Evolutionary conservation across 78 protist genomes (phyloP).

Genomic region (Isochrysis galbana): DNA sequence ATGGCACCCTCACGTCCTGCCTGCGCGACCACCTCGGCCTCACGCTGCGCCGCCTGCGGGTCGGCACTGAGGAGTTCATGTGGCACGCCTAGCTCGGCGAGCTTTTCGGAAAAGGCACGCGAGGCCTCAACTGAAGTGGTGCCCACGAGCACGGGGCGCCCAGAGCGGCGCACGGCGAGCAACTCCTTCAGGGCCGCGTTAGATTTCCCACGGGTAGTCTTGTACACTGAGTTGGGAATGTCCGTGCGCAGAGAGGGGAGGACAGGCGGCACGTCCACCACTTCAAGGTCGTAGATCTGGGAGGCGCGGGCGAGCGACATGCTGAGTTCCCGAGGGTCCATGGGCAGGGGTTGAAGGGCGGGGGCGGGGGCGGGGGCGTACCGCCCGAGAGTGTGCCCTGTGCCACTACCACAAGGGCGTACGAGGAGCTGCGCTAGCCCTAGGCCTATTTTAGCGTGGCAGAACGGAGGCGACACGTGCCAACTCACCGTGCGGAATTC

Average conservation of each 20-base stretch:
- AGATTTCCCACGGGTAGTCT: not conserved
- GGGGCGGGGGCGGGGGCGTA: too few species aligned
- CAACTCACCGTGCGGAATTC: not conserved
- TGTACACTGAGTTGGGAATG: not conserved
- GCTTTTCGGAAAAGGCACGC: slow-evolving; percentile 25
- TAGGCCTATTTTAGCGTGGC: too few species aligned
- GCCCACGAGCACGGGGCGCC: slow-evolving; percentile 52
- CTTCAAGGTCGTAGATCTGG: not conserved
- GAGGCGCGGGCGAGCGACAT: too few species aligned
- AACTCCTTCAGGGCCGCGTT: slow-evolving; percentile 8
- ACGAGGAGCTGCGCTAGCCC: too few species aligned
- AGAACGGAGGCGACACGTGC: too few species aligned
- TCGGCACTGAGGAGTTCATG: slow-evolving; percentile 47
- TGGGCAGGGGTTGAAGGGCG: too few species aligned
- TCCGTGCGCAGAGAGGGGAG: not conserved
- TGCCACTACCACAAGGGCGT: too few species aligned
- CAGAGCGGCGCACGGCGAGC: not conserved
- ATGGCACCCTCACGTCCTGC: slow-evolving; percentile 44
- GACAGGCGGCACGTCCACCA: slow-evolving; percentile 8
- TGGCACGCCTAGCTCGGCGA: not conserved
- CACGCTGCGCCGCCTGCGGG: slow-evolving; percentile 38
- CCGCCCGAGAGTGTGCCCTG: too few species aligned
- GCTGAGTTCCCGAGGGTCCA: too few species aligned
- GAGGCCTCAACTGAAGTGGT: slow-evolving; percentile 30
- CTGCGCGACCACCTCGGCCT: slow-evolving; percentile 50